Evolutionary conservation across 2,329 filamentous ascomycete genomes (phyloP).

Genomic region (Emericellopsis cladophorae): DNA sequence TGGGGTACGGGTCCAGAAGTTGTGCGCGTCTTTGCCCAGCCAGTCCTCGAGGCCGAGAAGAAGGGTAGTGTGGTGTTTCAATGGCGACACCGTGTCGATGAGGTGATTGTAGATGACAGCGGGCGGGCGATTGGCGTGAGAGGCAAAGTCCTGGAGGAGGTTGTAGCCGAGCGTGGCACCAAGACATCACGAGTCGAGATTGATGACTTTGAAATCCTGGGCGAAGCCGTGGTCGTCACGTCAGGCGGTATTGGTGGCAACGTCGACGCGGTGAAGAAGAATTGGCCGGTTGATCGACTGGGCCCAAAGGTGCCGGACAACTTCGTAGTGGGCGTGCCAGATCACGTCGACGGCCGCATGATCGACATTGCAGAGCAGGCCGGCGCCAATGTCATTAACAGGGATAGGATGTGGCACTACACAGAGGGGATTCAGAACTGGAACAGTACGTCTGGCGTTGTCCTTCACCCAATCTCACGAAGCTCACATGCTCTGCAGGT

Average conservation of each 20-base stretch:
- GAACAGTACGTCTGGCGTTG: constrained; percentile 18
- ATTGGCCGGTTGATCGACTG: constrained; percentile 44
- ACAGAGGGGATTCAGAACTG: constrained; percentile 50
- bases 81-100: constrained; percentile 44
- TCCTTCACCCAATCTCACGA: background rate
- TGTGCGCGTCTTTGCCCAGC: constrained; percentile 43
- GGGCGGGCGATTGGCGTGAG: constrained; percentile 40
- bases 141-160: constrained; percentile 38
- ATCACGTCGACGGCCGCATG: constrained; percentile 53
- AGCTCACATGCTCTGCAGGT: too few species aligned
- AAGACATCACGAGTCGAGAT: constrained; percentile 34
- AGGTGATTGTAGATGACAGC: constrained; percentile 34
- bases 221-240: constrained; percentile 38
- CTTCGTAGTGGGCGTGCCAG: constrained; percentile 48
- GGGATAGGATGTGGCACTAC: constrained; percentile 55
- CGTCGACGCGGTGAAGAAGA: constrained; percentile 43
- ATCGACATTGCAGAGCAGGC: constrained; percentile 38
- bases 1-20: constrained; percentile 51
- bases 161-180: constrained; percentile 36
- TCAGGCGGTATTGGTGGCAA: constrained; percentile 50
- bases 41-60: constrained; percentile 38
- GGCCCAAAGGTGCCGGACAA: constrained; percentile 40
- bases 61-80: constrained; percentile 40
- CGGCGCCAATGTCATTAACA: constrained; percentile 44
- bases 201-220: constrained; percentile 39